Percentiles rank a stretch among this genome's conserved stretches.
These are phyloP conservation scores for Penicillium fuscoglaucum DNA, from an alignment of 2,329 filamentous ascomycete genomes.

Conservation along the genomic window DNA sequence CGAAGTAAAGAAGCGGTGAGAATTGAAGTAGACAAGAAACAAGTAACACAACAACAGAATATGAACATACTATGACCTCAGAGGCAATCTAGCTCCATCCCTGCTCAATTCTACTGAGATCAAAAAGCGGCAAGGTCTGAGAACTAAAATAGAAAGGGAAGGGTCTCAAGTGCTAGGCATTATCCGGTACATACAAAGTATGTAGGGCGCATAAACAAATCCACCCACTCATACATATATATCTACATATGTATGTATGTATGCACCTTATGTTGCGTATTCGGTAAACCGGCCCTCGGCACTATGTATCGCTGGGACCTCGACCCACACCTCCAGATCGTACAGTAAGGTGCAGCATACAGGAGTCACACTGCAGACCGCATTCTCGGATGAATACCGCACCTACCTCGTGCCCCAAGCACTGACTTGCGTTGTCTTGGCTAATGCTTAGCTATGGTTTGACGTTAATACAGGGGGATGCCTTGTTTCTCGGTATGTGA, in stretches of 20 bases:
- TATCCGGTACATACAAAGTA: not conserved
- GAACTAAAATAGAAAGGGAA: too few relatives aligned
- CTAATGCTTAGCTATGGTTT: constrained; percentile 10
- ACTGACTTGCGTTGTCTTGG: constrained; percentile 3
- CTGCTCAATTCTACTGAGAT: too few relatives aligned
- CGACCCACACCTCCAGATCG: not conserved
- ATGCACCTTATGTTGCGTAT: not conserved
- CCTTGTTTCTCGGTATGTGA: not conserved
- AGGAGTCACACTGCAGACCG: not conserved
- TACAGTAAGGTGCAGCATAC: not conserved
- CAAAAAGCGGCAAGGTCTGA: too few relatives aligned
- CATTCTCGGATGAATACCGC: not conserved
- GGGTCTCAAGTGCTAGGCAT: too few relatives aligned
- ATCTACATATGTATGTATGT: too few relatives aligned
- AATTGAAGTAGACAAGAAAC: not conserved
- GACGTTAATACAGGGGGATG: not conserved
- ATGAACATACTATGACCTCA: not conserved
- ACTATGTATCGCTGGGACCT: not conserved
- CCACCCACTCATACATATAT: not conserved
- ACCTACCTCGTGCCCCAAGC: not conserved
- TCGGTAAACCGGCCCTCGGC: not conserved
- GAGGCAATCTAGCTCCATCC: not conserved
- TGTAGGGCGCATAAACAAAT: not conserved
- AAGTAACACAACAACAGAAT: not conserved
- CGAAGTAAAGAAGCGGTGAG: constrained; percentile 1